phyloP scores from a whole-genome alignment of 2,329 filamentous ascomycete species.

The Ceratocystis destructans region DNA sequence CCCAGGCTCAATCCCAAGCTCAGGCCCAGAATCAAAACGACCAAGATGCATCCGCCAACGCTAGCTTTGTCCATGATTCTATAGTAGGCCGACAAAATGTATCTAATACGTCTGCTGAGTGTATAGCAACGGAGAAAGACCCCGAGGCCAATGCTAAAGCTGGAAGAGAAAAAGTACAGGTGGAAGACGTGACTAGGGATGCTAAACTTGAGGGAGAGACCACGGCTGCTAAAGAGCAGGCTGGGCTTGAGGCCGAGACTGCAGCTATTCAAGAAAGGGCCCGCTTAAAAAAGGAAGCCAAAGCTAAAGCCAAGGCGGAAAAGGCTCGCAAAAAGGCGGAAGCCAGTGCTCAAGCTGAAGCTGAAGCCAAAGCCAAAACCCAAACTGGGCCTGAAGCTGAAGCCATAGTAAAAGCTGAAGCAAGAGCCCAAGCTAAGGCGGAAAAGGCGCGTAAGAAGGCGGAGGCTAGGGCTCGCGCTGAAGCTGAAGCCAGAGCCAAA shows the following conservation, averaged over 20 bases:
- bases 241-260: neutral
- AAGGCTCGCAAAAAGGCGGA: neutral
- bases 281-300: neutral
- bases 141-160: neutral
- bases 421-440: neutral
- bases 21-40: neutral
- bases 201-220: too few species aligned
- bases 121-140: neutral
- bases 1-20: neutral
- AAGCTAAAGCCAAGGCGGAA: neutral
- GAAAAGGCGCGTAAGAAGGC: neutral
- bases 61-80: neutral
- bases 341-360: neutral
- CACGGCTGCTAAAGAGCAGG: neutral
- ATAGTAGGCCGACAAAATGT: neutral
- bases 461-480: neutral
- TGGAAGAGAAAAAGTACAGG: too few species aligned
- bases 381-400: neutral
- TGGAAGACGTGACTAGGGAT: too few species aligned
- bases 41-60: neutral
- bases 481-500: too few species aligned
- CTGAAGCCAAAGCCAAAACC: neutral
- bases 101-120: neutral
- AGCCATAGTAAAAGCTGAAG: neutral
- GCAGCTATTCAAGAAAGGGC: neutral